phyloP scores from a whole-genome alignment of 1,284 basidiomycete genomes.

The Rhodotorula sp. region DNA sequence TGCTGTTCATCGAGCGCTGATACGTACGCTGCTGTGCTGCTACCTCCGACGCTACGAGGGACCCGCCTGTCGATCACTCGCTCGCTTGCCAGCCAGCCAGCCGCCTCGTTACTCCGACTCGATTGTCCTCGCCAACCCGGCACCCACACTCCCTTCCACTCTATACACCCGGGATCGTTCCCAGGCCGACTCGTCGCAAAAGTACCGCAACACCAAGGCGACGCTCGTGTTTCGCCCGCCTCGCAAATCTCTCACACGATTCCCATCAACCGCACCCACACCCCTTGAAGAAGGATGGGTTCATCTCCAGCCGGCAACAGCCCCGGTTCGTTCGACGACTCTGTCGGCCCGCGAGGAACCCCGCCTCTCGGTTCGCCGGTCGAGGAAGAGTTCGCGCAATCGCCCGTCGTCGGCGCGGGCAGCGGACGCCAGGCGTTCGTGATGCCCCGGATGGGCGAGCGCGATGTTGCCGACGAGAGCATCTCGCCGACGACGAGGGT shows the following conservation, averaged over 20 bases:
- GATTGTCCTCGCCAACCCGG: conserved; percentile 22
- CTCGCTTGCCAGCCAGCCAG: not conserved
- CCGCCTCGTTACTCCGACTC: not conserved
- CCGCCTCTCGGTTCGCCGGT: not conserved
- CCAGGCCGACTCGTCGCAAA: not conserved
- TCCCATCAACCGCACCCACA: too few relatives aligned
- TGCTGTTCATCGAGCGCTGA: too few relatives aligned
- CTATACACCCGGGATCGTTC: not conserved
- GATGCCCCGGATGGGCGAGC: not conserved
- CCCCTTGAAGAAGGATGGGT: too few relatives aligned
- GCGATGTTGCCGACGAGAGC: not conserved
- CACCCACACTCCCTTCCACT: conserved; percentile 7
- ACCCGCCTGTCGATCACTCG: not conserved
- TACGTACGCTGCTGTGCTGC: not conserved
- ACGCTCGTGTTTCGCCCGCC: too few relatives aligned
- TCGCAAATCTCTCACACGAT: not conserved
- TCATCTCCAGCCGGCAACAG: too few relatives aligned
- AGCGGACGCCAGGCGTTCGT: not conserved
- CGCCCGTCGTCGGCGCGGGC: not conserved
- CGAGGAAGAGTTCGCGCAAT: not conserved
- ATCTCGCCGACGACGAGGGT: conserved; percentile 2
- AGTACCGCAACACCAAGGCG: not conserved
- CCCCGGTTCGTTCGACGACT: not conserved
- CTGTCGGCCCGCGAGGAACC: not conserved
- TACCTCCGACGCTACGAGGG: not conserved